These are phyloP conservation scores for Talaromyces sp. DNA, from an alignment of 2,329 filamentous ascomycete genomes.

Conservation along the genomic window DNA sequence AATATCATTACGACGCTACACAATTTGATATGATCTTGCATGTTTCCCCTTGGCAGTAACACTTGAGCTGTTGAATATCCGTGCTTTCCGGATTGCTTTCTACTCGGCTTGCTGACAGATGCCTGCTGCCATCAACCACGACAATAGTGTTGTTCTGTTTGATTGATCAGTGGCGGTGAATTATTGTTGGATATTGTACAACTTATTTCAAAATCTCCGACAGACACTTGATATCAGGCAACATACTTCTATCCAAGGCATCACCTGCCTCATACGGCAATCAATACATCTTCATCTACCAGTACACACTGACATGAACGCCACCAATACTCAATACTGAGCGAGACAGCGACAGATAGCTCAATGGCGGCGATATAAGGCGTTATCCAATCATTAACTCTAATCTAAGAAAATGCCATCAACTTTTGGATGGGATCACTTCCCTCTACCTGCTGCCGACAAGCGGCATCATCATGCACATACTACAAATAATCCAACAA, in stretches of 20 bases:
- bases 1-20: neutral
- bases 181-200: neutral
- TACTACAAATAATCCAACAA: neutral
- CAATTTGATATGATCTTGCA: neutral
- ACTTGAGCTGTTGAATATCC: neutral
- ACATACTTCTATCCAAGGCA: neutral
- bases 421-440: conserved; percentile 7
- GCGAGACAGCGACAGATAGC: neutral
- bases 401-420: neutral
- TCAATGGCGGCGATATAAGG: conserved; percentile 3
- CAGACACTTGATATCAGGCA: neutral
- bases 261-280: neutral
- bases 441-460: neutral
- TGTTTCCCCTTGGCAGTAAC: neutral
- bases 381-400: neutral
- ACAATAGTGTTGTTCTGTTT: neutral
- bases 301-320: neutral
- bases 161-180: neutral
- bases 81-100: neutral
- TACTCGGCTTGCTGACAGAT: neutral
- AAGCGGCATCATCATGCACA: neutral
- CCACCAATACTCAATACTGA: neutral
- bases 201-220: neutral
- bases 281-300: neutral
- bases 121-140: too few relatives aligned